Evolutionary conservation across 176 grass and related monocot genomes (phyloP).

Genomic region (Chrysopogon serrulatus): DNA sequence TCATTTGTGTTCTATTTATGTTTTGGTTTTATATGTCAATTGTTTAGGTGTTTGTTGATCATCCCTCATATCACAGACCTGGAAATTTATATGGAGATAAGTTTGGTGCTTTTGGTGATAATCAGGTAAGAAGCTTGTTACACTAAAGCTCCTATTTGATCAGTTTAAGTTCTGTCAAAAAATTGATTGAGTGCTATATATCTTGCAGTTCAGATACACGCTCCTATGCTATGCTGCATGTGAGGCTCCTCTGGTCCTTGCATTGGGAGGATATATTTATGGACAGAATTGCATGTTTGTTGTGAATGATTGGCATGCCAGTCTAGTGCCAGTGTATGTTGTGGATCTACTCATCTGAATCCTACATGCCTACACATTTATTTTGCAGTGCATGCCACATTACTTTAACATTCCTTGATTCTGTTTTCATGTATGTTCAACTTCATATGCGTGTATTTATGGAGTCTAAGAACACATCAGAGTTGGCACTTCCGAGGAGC

Average conservation of each 20-base stretch:
- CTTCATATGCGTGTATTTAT: background rate
- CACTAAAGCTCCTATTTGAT: background rate
- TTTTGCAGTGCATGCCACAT: background rate
- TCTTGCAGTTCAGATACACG: slow-evolving; percentile 95
- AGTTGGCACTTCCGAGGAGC: background rate
- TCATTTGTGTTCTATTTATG: background rate
- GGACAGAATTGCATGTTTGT: slow-evolving; percentile 91
- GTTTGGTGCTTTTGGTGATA: slow-evolving; percentile 83
- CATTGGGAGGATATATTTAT: slow-evolving; percentile 92
- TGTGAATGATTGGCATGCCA: slow-evolving; percentile 98
- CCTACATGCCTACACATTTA: slow-evolving; percentile 11
- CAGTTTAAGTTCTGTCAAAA: background rate
- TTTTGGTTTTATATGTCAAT: slow-evolving; percentile 4
- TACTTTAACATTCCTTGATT: slow-evolving; percentile 2
- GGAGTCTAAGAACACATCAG: background rate
- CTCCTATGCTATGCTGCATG: slow-evolving; percentile 85
- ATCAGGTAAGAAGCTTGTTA: slow-evolving; percentile 69
- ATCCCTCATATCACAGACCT: slow-evolving; percentile 79
- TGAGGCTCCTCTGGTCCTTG: slow-evolving; percentile 90
- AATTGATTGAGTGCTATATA: background rate
- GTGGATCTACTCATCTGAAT: background rate
- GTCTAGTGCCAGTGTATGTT: slow-evolving; percentile 94
- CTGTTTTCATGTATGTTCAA: background rate
- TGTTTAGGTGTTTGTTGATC: slow-evolving; percentile 86
- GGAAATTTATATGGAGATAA: slow-evolving; percentile 93